These are phyloP conservation scores for Leccinum griseonigrum DNA, from an alignment of 1,284 basidiomycete species.

Conservation along the genomic window DNA sequence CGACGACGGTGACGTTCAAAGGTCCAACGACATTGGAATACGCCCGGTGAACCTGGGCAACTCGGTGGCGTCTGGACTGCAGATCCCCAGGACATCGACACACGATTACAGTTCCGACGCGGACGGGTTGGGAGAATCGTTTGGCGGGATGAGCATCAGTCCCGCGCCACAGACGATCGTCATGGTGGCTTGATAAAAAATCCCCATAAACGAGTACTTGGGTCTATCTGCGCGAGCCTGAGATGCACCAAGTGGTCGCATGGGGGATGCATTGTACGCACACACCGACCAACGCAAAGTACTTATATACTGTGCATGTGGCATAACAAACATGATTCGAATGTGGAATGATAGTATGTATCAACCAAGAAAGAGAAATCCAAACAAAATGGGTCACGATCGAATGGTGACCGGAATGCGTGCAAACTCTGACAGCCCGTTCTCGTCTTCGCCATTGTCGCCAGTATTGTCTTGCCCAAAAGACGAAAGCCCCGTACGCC, in stretches of 20 bases:
- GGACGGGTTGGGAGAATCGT: slow-evolving; percentile 54
- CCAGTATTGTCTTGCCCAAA: background rate
- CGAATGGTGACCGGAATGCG: slow-evolving; percentile 15
- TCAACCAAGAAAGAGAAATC: background rate
- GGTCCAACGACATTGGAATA: background rate
- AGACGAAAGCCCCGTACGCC: background rate
- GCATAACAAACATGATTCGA: background rate
- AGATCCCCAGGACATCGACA: slow-evolving; percentile 17
- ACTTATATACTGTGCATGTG: background rate
- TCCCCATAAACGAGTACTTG: background rate
- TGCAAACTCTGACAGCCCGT: slow-evolving; percentile 20
- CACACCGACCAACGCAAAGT: background rate
- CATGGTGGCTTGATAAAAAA: slow-evolving; percentile 4
- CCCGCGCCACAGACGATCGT: slow-evolving; percentile 36
- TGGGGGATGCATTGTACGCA: background rate
- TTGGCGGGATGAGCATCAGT: slow-evolving; percentile 80
- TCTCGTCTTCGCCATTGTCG: background rate
- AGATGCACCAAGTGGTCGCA: background rate
- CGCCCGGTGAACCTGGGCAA: background rate
- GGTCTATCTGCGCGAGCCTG: background rate
- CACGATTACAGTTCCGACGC: slow-evolving; percentile 11
- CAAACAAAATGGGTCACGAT: slow-evolving; percentile 12
- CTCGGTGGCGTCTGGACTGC: slow-evolving; percentile 6
- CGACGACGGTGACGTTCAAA: slow-evolving; percentile 23
- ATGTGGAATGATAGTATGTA: background rate